Evolutionary conservation across 805 yeast genomes (phyloP).

Genomic region (Metschnikowia rubicola): DNA sequence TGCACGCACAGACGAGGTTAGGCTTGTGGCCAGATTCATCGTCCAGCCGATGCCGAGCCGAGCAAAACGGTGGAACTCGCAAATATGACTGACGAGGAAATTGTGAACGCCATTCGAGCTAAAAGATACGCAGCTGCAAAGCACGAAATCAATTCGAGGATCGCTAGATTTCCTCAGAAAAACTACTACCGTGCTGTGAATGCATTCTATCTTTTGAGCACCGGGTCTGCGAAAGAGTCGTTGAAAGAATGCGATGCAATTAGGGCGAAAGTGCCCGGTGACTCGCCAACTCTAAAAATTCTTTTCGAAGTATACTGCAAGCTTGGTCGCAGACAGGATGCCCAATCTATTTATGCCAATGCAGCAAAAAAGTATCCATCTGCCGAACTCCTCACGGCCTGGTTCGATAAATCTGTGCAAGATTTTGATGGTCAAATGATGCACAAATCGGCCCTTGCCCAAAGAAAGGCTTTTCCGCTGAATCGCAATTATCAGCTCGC

Average conservation of each 20-base stretch:
- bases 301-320: conserved; percentile 43
- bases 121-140: conserved; percentile 56
- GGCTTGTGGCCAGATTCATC: not conserved
- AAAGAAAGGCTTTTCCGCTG: conserved; percentile 10
- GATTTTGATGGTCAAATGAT: conserved; percentile 47
- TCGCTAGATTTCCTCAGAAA: conserved; percentile 54
- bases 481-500: conserved; percentile 41
- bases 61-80: not conserved
- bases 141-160: conserved; percentile 44
- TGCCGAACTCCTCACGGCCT: conserved; percentile 43
- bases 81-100: conserved; percentile 24
- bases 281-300: conserved; percentile 48
- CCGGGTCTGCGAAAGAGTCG: conserved; percentile 34
- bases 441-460: conserved; percentile 47
- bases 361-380: conserved; percentile 57
- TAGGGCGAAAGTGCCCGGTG: conserved; percentile 46
- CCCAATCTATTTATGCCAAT: conserved; percentile 50
- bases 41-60: not conserved
- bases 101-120: conserved; percentile 44
- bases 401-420: conserved; percentile 56
- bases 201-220: conserved; percentile 30
- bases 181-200: conserved; percentile 51
- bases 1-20: conserved; percentile 1
- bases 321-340: conserved; percentile 31
- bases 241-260: conserved; percentile 27